phyloP scores from a whole-genome alignment of 768 basidiomycete species.

The Cystoderma amianthinum region DNA sequence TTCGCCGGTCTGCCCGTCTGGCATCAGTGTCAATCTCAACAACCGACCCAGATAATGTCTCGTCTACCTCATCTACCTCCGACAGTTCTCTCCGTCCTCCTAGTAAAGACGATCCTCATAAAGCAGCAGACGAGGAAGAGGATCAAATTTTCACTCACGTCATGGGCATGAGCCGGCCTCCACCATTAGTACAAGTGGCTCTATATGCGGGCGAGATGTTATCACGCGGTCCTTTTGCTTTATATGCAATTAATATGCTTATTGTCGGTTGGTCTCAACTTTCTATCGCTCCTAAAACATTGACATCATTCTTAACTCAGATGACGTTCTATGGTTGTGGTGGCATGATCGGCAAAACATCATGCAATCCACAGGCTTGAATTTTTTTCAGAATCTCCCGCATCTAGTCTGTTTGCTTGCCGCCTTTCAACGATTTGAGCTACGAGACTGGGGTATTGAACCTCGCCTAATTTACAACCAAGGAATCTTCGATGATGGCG shows the following conservation, averaged over 20 bases:
- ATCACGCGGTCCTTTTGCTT: neutral
- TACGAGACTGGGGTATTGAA: constrained; percentile 9
- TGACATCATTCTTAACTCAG: constrained; percentile 2
- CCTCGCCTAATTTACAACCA: neutral
- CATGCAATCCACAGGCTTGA: constrained; percentile 12
- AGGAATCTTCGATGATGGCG: neutral
- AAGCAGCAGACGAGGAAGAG: too few species aligned
- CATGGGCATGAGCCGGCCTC: neutral
- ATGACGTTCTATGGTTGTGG: constrained; percentile 12
- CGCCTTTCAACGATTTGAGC: constrained; percentile 10
- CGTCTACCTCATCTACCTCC: too few species aligned
- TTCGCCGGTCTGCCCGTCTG: too few species aligned
- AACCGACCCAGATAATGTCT: too few species aligned
- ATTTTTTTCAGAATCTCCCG: constrained; percentile 13
- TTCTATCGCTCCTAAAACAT: neutral
- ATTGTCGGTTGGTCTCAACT: neutral
- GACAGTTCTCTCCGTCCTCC: too few species aligned
- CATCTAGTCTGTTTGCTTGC: constrained; percentile 11
- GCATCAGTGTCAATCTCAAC: too few species aligned
- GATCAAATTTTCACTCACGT: neutral
- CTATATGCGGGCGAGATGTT: constrained; percentile 1
- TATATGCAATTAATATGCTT: constrained; percentile 1
- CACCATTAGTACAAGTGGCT: neutral
- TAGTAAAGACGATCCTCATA: too few species aligned
- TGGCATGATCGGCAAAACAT: constrained; percentile 12